Conservation (phyloP, 1,284 basidiomycete genomes). For the Cryptococcus maquisensis region DNA sequence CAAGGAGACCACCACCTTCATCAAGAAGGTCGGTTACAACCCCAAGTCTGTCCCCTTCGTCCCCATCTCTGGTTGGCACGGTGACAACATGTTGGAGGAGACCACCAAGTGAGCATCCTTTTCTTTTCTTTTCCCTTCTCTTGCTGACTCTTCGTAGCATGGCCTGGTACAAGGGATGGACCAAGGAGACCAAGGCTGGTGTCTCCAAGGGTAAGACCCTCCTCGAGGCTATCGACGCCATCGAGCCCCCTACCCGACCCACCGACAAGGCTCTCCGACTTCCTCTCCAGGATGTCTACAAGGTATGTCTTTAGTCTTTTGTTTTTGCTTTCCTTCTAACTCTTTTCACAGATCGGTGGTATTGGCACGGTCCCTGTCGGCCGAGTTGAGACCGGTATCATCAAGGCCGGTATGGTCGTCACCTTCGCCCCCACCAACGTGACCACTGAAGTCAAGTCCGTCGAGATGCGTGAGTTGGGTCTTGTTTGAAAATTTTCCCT, state of each 20-base stretch:
- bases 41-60: constrained; percentile 98
- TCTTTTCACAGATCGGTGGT: constrained; percentile 99
- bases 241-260: constrained; percentile 93
- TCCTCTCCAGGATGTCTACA: constrained; percentile 99
- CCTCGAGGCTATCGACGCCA: constrained; percentile 98
- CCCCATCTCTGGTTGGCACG: constrained; percentile 99
- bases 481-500: constrained; percentile 78
- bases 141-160: constrained; percentile 59
- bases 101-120: constrained; percentile 66
- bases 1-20: constrained; percentile 98
- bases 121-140: background rate
- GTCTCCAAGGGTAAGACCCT: constrained; percentile 96
- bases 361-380: constrained; percentile 99
- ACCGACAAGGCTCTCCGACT: constrained; percentile 99
- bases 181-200: constrained; percentile 91
- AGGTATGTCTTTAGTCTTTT: too few relatives aligned
- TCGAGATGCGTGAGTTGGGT: constrained; percentile 95
- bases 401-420: constrained; percentile 99
- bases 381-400: constrained; percentile 99
- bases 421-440: constrained; percentile 95
- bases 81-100: constrained; percentile 99
- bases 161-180: constrained; percentile 99
- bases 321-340: too few relatives aligned
- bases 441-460: constrained; percentile 99
- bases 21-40: constrained; percentile 99